A percentile compares a stretch with the other conserved stretches of the same genome.
These are phyloP conservation scores for Pseudogymnoascus sp. DNA, from an alignment of 2,329 filamentous ascomycete species.

Conservation along the genomic window DNA sequence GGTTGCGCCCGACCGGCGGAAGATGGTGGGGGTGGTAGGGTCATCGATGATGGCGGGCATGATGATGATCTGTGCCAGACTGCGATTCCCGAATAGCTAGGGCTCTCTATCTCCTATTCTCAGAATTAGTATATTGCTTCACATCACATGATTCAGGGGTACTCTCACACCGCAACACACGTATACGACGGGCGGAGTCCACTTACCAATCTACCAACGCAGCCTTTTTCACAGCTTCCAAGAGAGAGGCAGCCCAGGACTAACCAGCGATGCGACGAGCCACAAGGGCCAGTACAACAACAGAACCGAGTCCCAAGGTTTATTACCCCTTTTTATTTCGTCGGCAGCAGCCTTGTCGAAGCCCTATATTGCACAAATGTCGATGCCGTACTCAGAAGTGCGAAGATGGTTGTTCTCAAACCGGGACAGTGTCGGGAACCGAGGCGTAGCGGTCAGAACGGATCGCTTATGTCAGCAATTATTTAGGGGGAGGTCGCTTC, in stretches of 20 bases:
- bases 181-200: background rate
- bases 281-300: background rate
- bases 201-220: background rate
- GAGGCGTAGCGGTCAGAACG: background rate
- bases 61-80: conserved; percentile 9
- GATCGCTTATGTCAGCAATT: background rate
- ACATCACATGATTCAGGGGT: conserved; percentile 1
- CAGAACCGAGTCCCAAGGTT: background rate
- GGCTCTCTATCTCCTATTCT: background rate
- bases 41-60: conserved; percentile 60
- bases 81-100: background rate
- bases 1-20: conserved; percentile 44
- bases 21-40: conserved; percentile 47
- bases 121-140: background rate
- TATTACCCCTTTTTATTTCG: background rate
- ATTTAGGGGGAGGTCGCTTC: background rate
- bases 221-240: background rate
- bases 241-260: background rate
- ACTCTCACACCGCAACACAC: background rate
- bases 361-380: background rate
- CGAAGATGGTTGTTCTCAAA: conserved; percentile 5
- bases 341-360: background rate
- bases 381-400: conserved; percentile 1
- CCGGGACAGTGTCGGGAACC: background rate
- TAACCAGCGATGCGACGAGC: background rate